Conservation (phyloP, 352 stramenopile species). For the Halophytophthora batemanensis region DNA sequence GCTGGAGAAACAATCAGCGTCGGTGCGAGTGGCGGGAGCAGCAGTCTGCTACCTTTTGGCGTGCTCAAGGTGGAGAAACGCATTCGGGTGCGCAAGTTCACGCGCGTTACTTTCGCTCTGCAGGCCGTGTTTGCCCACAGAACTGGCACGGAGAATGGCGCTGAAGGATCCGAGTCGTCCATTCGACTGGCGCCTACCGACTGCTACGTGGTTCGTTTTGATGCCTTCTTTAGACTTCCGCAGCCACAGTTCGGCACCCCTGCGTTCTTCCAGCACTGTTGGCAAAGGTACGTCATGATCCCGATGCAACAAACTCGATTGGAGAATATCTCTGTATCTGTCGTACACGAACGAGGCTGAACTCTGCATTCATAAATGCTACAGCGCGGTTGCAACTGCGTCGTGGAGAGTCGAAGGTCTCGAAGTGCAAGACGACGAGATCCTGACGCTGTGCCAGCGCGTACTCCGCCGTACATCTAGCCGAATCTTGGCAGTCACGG, state of each 20-base stretch:
- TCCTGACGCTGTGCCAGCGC: slow-evolving; percentile 38
- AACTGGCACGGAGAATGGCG: slow-evolving; percentile 17
- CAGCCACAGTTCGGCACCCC: slow-evolving; percentile 28
- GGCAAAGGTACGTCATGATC: slow-evolving; percentile 42
- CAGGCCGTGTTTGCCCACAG: slow-evolving; percentile 57
- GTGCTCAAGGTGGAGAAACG: slow-evolving; percentile 64
- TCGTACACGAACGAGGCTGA: slow-evolving; percentile 4
- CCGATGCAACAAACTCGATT: neutral
- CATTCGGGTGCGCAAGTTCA: slow-evolving; percentile 66
- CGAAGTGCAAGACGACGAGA: slow-evolving; percentile 2
- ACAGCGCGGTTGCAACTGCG: slow-evolving; percentile 12
- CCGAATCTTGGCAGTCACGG: slow-evolving; percentile 34
- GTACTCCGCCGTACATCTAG: slow-evolving; percentile 25
- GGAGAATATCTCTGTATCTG: neutral
- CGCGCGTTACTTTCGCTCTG: slow-evolving; percentile 46
- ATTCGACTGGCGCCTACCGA: slow-evolving; percentile 36
- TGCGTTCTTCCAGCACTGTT: slow-evolving; percentile 46
- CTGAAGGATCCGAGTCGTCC: slow-evolving; percentile 7
- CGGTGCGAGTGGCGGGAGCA: slow-evolving; percentile 29
- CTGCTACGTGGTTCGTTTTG: slow-evolving; percentile 48
- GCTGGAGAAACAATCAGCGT: slow-evolving; percentile 29
- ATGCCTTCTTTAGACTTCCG: slow-evolving; percentile 38
- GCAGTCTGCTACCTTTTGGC: slow-evolving; percentile 48
- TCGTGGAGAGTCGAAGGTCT: slow-evolving; percentile 12
- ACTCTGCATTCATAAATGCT: neutral